phyloP scores from a whole-genome alignment of 345 rosid genomes.

The Cardiospermum halicacabum region DNA sequence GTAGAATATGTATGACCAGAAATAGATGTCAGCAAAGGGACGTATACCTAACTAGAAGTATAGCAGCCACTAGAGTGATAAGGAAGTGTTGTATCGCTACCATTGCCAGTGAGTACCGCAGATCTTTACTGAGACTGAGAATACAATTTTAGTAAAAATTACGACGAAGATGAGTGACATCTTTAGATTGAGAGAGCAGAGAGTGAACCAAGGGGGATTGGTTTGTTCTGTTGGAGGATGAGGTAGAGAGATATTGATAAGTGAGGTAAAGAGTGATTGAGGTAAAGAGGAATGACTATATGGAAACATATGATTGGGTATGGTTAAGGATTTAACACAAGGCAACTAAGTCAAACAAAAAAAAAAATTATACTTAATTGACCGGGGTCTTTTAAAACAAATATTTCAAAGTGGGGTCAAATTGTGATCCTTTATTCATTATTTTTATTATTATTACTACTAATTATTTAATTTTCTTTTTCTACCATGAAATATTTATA shows the following conservation, averaged over 20 bases:
- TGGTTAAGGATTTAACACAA: too few relatives aligned
- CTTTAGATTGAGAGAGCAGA: conserved; percentile 62
- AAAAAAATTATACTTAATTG: too few relatives aligned
- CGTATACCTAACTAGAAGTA: conserved; percentile 89
- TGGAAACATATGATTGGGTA: conserved; percentile 79
- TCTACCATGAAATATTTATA: too few relatives aligned
- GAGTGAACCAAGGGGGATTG: conserved; percentile 62
- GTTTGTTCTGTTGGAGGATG: conserved; percentile 34
- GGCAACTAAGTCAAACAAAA: too few relatives aligned
- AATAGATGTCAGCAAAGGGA: conserved; percentile 89
- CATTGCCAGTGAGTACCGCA: conserved; percentile 82
- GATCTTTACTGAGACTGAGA: conserved; percentile 79
- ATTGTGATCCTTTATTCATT: too few relatives aligned
- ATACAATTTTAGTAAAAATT: conserved; percentile 70
- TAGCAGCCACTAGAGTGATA: conserved; percentile 86
- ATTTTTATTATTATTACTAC: too few relatives aligned
- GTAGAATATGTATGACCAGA: conserved; percentile 89
- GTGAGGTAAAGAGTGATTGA: conserved; percentile 55
- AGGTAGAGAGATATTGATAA: conserved; percentile 46
- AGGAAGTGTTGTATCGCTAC: conserved; percentile 63
- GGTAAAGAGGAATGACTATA: conserved; percentile 76
- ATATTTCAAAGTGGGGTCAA: too few relatives aligned
- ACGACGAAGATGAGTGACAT: conserved; percentile 61
- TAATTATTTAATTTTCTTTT: too few relatives aligned
- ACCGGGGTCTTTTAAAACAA: too few relatives aligned